phyloP scores from a whole-genome alignment of 768 basidiomycete genomes.

The Russula abietina region DNA sequence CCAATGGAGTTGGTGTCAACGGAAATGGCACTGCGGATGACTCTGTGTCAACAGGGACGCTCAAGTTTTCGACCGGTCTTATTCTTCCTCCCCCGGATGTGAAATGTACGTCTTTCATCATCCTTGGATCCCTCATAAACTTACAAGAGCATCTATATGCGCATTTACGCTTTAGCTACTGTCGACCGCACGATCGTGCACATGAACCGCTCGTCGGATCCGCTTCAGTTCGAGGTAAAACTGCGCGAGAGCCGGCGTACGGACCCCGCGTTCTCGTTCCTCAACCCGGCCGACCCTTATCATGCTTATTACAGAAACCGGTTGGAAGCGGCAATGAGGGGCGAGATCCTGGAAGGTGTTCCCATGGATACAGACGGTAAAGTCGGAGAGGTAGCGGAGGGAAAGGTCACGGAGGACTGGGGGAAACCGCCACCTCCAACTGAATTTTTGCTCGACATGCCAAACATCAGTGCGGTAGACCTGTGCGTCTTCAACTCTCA shows the following conservation, averaged over 20 bases:
- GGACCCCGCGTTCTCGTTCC: conserved; percentile 98
- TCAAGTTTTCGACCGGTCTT: conserved; percentile 69
- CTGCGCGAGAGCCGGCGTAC: conserved; percentile 93
- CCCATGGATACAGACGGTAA: conserved; percentile 27
- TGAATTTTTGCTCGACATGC: conserved; percentile 81
- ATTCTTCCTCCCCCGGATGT: conserved; percentile 97
- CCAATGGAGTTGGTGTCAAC: conserved; percentile 42
- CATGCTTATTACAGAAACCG: conserved; percentile 96
- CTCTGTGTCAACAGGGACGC: conserved; percentile 33
- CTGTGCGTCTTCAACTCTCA: conserved; percentile 53
- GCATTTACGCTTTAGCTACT: conserved; percentile 50
- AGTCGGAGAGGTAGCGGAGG: conserved; percentile 8
- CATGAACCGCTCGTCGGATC: conserved; percentile 91
- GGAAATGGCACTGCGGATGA: conserved; percentile 37
- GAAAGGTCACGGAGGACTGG: conserved; percentile 40
- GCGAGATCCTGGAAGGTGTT: conserved; percentile 63
- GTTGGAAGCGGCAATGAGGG: conserved; percentile 74
- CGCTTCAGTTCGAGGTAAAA: conserved; percentile 91
- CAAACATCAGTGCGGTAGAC: conserved; percentile 83
- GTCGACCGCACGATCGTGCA: conserved; percentile 92
- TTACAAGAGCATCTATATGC: neutral
- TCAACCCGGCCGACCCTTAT: conserved; percentile 95
- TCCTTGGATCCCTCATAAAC: conserved; percentile 3
- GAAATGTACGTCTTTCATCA: conserved; percentile 54
- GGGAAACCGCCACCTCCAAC: conserved; percentile 72